Base-by-base conservation (phyloP, 2,329 filamentous ascomycete species). In the Alternaria sp. region DNA sequence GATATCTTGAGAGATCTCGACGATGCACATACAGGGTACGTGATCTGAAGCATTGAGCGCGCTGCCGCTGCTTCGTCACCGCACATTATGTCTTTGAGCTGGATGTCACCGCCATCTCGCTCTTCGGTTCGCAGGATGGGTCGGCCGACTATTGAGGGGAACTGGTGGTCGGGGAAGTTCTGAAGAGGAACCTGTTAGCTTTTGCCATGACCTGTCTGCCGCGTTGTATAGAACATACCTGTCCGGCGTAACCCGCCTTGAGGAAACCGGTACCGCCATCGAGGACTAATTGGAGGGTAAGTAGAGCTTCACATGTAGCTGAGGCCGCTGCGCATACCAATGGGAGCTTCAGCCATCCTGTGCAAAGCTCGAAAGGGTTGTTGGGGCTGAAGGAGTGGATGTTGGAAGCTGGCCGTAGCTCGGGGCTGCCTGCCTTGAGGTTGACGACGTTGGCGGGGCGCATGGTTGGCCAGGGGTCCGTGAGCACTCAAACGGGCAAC, bases 181-280 rank as follows among this genome's bases (percentile, higher is more conserved):
- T 98, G 66, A 15, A 17, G 57, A 62, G 54, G 7, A 5, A 10
- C 10, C 12, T 9, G 63, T 68, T 56, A 73, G 67, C 45, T 53
- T 40, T 23, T 45, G 43, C 26, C 26, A 30, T 45, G 30, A 28
- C 25, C 13, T 15, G 7, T n/a, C 26, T 26, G 19, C 25, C 57
- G 60, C 43, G 30, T 55, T 36, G 45, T 26, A 30, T 51, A n/a
- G 43, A 32, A 64, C 84, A 73, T 83, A 91, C 89, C 85, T 91
- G 94, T 78, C 91, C 96, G 79, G 96, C 96, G 86, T 98, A 99
- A 82, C 96, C 96, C 84, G 97, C 96, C 85, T 99, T 99, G 83
- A 99, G 91, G 88, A 99, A 99, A 83, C 96, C 96, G 80, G 96
- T 99, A 83, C 96, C 96, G 88, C 96, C 96, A 87, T 99, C 96